phyloP scores from a whole-genome alignment of 75 land plant genomes.

The Selaginella tamariscina region DNA sequence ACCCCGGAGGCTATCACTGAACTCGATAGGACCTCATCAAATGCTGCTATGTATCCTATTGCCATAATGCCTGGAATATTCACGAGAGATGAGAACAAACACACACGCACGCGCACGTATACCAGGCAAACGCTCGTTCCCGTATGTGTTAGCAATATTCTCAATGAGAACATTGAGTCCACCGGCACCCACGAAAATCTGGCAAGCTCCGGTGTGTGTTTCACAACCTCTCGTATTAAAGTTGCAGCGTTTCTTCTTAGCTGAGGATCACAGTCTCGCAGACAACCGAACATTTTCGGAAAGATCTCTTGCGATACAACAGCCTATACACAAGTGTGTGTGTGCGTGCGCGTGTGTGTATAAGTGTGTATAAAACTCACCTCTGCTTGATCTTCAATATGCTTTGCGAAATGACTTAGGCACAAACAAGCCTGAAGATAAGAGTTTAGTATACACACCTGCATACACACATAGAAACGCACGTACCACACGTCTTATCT shows the following conservation, averaged over 20 bases:
- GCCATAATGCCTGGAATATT: conserved; percentile 27
- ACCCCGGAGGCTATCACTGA: conserved; percentile 18
- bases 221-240: conserved; percentile 25
- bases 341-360: no score
- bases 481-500: conserved; percentile 3
- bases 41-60: conserved; percentile 24
- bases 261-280: conserved; percentile 23
- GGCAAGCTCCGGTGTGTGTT: conserved; percentile 28
- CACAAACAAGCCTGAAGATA: background rate
- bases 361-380: background rate
- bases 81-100: background rate
- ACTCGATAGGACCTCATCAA: conserved; percentile 15
- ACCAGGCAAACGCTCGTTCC: conserved; percentile 27
- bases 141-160: conserved; percentile 22
- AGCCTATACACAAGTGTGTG: conserved; percentile 15
- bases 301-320: conserved; percentile 19
- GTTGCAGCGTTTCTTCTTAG: conserved; percentile 19
- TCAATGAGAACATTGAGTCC: conserved; percentile 25
- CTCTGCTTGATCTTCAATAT: conserved; percentile 1
- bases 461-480: background rate
- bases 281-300: conserved; percentile 20
- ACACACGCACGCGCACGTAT: background rate
- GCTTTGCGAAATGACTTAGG: background rate
- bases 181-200: conserved; percentile 16
- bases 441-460: background rate